Base-by-base conservation (phyloP, 345 rosid genomes). In the Cochlearia excelsa region DNA sequence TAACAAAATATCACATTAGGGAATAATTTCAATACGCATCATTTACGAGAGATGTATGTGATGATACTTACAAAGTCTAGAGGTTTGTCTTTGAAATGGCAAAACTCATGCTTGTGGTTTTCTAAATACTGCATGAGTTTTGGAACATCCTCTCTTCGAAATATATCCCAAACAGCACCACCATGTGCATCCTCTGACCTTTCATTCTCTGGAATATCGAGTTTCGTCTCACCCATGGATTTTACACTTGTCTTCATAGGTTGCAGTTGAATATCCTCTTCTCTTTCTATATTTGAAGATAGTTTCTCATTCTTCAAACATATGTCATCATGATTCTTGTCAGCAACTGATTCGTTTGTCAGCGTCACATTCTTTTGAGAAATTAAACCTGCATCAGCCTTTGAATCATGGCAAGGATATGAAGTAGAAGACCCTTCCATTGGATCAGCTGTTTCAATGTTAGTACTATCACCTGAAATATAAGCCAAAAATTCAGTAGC, bases 141-240 rank as follows among this genome's bases (percentile, higher is more conserved):
- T 29, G 84, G 80, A 66, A 84, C 88, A 81, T 84, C 92, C 69
- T 85, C 71, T 71, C 88, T 84, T 30, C 83, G 74, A 52, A 85
- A 87, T 44, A 87, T 84, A 61, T 85, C 88, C 93, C 95, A 87
- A 1, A 84, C 57, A 51, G 96, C 95, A 61, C 89, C 89, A 38
- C 87, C 86, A 27, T 53, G 46, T 65, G 8, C 39, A 46, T 0
- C 39, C 23, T 59, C 23, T 47, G 53, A 23, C 34, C 43, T 38
- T 50, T 57, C 57, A 34, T 9, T 26, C 3, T 57, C 37, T 30
- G 28, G 35, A 33, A 45, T 4, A 41, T 73, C 63, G 27, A 27
- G 34, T 51, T 52, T 10, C 69, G 65, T 52, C 46, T 67, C 66
- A 10, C 40, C 27, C 39, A 35, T 57, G 11, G 44, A 29, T 30